A percentile compares a stretch with the other conserved stretches of the same genome.
These are phyloP conservation scores for Lactifluus hygrophoroides DNA, from an alignment of 768 basidiomycete genomes.

Conservation along the genomic window DNA sequence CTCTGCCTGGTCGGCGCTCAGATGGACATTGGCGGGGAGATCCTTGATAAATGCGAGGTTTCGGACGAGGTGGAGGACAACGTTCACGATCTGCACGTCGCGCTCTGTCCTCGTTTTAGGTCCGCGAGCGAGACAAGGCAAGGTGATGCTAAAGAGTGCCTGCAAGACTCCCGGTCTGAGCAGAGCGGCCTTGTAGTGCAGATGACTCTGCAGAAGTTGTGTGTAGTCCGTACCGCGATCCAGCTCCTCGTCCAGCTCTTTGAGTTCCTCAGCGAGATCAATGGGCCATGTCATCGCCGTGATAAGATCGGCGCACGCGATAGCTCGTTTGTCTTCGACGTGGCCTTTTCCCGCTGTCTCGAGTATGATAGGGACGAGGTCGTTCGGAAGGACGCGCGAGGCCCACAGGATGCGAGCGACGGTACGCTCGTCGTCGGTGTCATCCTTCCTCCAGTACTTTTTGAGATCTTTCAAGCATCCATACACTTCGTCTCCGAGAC, in stretches of 20 bases:
- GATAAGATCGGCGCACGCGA: slow-evolving; percentile 81
- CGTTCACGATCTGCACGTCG: slow-evolving; percentile 80
- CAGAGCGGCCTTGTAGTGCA: slow-evolving; percentile 81
- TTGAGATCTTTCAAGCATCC: slow-evolving; percentile 92
- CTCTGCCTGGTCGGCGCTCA: slow-evolving; percentile 73
- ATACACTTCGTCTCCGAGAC: slow-evolving; percentile 71
- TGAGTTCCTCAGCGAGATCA: slow-evolving; percentile 87
- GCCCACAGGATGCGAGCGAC: slow-evolving; percentile 91
- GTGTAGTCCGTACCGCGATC: slow-evolving; percentile 87
- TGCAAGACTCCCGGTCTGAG: slow-evolving; percentile 60
- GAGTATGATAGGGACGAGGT: slow-evolving; percentile 79
- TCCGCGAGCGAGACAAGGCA: slow-evolving; percentile 70
- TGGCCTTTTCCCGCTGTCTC: slow-evolving; percentile 69
- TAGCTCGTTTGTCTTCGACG: slow-evolving; percentile 75
- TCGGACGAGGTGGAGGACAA: slow-evolving; percentile 81
- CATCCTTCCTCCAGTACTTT: slow-evolving; percentile 92
- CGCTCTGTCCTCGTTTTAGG: slow-evolving; percentile 62
- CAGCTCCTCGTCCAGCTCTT: slow-evolving; percentile 78
- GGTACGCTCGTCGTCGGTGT: slow-evolving; percentile 93
- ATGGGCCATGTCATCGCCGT: slow-evolving; percentile 99
- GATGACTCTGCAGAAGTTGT: slow-evolving; percentile 67
- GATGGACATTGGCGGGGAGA: slow-evolving; percentile 57
- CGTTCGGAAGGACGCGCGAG: slow-evolving; percentile 77
- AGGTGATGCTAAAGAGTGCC: slow-evolving; percentile 62
- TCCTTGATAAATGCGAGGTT: slow-evolving; percentile 96